These are phyloP conservation scores for Catenaria anguillulae DNA, from an alignment of 371 early-diverging fungal species.

Conservation along the genomic window DNA sequence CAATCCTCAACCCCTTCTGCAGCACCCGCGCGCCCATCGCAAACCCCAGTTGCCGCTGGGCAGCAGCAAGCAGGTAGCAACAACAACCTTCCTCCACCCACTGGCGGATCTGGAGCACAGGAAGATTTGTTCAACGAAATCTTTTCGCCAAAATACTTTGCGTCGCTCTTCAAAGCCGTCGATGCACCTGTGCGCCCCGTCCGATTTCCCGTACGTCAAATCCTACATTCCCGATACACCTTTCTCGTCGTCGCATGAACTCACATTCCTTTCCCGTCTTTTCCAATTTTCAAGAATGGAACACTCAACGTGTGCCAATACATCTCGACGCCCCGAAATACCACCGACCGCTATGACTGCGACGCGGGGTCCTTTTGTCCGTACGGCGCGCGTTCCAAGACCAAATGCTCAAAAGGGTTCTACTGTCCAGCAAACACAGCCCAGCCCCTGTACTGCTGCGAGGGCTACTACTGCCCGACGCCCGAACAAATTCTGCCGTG, in stretches of 20 bases:
- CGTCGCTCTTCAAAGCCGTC: conserved; percentile 11
- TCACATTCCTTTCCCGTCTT: too few species aligned
- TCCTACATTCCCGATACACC: too few species aligned
- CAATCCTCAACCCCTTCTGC: too few species aligned
- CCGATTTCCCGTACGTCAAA: neutral
- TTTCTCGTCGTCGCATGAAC: too few species aligned
- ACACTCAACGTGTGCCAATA: conserved; percentile 2
- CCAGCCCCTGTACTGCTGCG: conserved; percentile 31
- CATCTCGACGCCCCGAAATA: conserved; percentile 3
- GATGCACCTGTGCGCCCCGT: conserved; percentile 12
- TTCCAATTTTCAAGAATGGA: neutral
- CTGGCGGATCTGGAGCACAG: too few species aligned
- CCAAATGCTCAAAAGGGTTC: conserved; percentile 6
- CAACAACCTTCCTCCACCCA: too few species aligned
- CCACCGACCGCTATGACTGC: neutral
- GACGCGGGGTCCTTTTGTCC: neutral
- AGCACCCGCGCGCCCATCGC: too few species aligned
- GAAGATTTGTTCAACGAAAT: neutral
- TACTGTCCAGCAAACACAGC: conserved; percentile 24
- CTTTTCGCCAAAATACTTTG: neutral
- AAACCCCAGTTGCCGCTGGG: too few species aligned
- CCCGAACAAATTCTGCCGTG: conserved; percentile 18
- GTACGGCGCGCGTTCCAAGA: neutral
- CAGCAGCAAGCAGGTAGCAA: too few species aligned
- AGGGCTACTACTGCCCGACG: conserved; percentile 28